These are phyloP conservation scores for Tulasnella sp. DNA, from an alignment of 768 basidiomycete species.

Conservation along the genomic window DNA sequence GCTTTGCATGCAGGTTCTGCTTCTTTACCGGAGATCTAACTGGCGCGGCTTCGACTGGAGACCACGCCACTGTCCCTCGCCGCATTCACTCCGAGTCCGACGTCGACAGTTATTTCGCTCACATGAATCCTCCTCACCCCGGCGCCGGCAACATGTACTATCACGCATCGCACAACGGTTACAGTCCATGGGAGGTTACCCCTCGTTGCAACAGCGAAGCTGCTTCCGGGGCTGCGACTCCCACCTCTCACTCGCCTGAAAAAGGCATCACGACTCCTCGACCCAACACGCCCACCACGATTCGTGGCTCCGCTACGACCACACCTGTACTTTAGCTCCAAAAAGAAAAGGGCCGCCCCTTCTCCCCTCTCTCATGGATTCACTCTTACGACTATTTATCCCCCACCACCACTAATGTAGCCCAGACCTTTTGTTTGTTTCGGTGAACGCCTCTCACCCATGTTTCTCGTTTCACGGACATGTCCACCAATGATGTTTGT, in stretches of 20 bases:
- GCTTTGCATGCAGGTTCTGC: constrained; percentile 25
- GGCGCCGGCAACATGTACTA: constrained; percentile 1
- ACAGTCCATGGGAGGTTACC: neutral
- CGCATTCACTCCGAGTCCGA: constrained; percentile 32
- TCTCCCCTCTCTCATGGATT: neutral
- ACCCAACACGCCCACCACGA: constrained; percentile 13
- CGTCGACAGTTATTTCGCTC: constrained; percentile 34
- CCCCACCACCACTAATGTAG: neutral
- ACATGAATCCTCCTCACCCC: neutral
- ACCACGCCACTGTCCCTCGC: neutral
- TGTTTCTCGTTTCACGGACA: constrained; percentile 10
- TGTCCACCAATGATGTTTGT: neutral
- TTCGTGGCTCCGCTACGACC: neutral
- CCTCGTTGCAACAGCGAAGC: neutral
- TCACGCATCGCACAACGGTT: neutral
- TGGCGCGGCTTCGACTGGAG: neutral
- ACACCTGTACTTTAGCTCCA: neutral
- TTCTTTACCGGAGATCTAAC: constrained; percentile 28
- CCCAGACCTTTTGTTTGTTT: neutral
- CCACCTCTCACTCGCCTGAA: neutral
- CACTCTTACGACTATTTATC: neutral
- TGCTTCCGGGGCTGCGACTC: constrained; percentile 13
- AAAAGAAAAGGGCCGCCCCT: no score
- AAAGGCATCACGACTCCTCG: constrained; percentile 22
- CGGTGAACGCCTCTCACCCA: neutral